These are phyloP conservation scores for Sporisorium reilianum DNA, from an alignment of 1,284 basidiomycete genomes.

Conservation along the genomic window DNA sequence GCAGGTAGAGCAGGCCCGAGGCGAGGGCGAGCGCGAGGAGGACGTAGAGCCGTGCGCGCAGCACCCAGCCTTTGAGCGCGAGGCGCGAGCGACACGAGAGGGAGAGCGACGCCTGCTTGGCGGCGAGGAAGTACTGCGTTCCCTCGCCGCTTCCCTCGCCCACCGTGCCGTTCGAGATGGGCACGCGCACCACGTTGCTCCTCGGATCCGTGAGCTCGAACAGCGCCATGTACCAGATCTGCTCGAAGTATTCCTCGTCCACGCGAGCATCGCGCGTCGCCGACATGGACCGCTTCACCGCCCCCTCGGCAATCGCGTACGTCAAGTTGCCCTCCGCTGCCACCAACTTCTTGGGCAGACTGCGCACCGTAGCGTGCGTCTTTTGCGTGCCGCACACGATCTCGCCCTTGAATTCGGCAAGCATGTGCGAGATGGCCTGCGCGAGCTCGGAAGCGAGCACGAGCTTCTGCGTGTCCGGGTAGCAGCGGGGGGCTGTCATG, in stretches of 20 bases:
- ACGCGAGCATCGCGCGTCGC: conserved; percentile 30
- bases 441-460: conserved; percentile 61
- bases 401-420: conserved; percentile 60
- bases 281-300: conserved; percentile 46
- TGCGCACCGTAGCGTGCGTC: conserved; percentile 36
- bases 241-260: conserved; percentile 53
- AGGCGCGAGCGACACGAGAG: conserved; percentile 42
- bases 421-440: conserved; percentile 44
- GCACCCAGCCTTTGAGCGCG: conserved; percentile 42
- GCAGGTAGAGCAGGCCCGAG: conserved; percentile 18
- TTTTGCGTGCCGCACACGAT: conserved; percentile 55
- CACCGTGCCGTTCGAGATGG: conserved; percentile 12
- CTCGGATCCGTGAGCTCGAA: conserved; percentile 54
- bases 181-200: conserved; percentile 37
- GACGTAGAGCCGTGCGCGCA: conserved; percentile 40
- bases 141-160: conserved; percentile 8
- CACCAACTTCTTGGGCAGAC: conserved; percentile 22
- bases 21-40: conserved; percentile 13
- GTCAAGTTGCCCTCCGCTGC: conserved; percentile 34
- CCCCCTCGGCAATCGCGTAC: conserved; percentile 29
- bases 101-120: conserved; percentile 35
- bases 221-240: conserved; percentile 63
- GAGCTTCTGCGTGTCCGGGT: conserved; percentile 65
- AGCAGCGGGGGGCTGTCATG: conserved; percentile 42
- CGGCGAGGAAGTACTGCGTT: conserved; percentile 31